A percentile compares a stretch with the other conserved stretches of the same genome.
These are phyloP conservation scores for Phytophthora constricta DNA, from an alignment of 352 stramenopile genomes.

Conservation along the genomic window DNA sequence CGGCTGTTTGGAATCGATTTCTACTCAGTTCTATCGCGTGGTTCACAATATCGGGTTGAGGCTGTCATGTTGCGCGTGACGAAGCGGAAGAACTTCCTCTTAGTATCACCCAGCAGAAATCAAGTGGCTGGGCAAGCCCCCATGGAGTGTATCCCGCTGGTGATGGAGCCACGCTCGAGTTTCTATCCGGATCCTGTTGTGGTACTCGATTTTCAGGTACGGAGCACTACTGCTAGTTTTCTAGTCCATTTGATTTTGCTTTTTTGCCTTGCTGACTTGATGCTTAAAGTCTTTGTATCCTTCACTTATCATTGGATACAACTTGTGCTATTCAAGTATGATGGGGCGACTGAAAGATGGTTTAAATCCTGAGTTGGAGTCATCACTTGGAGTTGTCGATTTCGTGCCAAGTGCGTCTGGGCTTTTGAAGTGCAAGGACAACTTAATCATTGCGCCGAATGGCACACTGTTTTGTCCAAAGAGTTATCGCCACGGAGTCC, in stretches of 20 bases:
- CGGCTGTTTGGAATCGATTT: slow-evolving; percentile 95
- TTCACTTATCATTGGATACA: slow-evolving; percentile 99
- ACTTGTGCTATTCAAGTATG: slow-evolving; percentile 98
- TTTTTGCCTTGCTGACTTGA: background rate
- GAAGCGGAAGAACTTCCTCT: slow-evolving; percentile 88
- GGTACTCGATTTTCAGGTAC: slow-evolving; percentile 98
- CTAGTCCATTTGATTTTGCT: background rate
- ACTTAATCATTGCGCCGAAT: slow-evolving; percentile 90
- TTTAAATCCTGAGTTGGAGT: slow-evolving; percentile 70
- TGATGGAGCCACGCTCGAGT: slow-evolving; percentile 95
- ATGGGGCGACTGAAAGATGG: slow-evolving; percentile 92
- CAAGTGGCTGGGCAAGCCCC: slow-evolving; percentile 90
- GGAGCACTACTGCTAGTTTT: background rate
- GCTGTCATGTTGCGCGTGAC: slow-evolving; percentile 92
- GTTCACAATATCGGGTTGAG: slow-evolving; percentile 95
- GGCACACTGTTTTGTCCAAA: slow-evolving; percentile 96
- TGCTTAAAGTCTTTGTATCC: slow-evolving; percentile 96
- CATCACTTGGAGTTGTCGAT: slow-evolving; percentile 66
- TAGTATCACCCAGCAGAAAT: slow-evolving; percentile 78
- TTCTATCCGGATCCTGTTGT: slow-evolving; percentile 98
- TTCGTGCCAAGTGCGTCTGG: slow-evolving; percentile 51
- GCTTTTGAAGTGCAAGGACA: slow-evolving; percentile 54
- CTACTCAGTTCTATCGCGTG: slow-evolving; percentile 91
- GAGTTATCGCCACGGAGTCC: slow-evolving; percentile 92
- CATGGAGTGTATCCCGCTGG: slow-evolving; percentile 93